Evolutionary conservation across 148 eudicot species (phyloP), one percentile per base, ranked within the genome.

Genomic region (Dysphania ambrosioides): DNA sequence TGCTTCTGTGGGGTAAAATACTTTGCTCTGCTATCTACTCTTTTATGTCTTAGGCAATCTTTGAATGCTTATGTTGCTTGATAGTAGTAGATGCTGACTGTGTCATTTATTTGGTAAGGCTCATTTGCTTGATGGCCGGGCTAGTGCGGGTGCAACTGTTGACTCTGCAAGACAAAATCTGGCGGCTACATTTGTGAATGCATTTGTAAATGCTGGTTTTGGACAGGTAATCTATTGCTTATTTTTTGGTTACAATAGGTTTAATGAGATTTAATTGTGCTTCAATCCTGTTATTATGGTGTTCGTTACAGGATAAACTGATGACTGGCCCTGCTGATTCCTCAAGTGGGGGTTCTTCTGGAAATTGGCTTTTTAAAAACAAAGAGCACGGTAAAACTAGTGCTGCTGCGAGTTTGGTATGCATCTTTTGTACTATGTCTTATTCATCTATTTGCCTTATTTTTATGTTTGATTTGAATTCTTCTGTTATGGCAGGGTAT

Each of bases 181-280:
- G 85, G 97, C 99, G 4, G 97, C 97, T n/a, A 95, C 99, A 66
- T 92, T 92, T 80, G 99, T 95, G 24, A 95, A 95, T 87, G 99
- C 97, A 63, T 95, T 95, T 82, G 99, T 95, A 60, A 95, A 95
- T 82, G 94, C 99, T 75, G 99, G 97, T 29, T 92, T 95, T 80
- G 97, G 97, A 35, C 97, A 90, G 91, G 99, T 92, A 72, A 29
- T 41, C 34, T 72, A 19, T 66, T 75, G 21, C 1, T n/a, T n/a
- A 9, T 76, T 41, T 19, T 56, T 26, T 44, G 44, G 57, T 63
- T 31, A 30, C 61, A n/a, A 53, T 40, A 32, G 57, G 23, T 32
- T 35, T 18, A n/a, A 38, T 49, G 42, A 3, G 53, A 15, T 42
- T 23, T 36, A 15, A 4, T 42, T 58, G 23, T 70, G 79, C 31